Base-by-base conservation (phyloP, 2,329 filamentous ascomycete species). In the Emergomyces africanus region DNA sequence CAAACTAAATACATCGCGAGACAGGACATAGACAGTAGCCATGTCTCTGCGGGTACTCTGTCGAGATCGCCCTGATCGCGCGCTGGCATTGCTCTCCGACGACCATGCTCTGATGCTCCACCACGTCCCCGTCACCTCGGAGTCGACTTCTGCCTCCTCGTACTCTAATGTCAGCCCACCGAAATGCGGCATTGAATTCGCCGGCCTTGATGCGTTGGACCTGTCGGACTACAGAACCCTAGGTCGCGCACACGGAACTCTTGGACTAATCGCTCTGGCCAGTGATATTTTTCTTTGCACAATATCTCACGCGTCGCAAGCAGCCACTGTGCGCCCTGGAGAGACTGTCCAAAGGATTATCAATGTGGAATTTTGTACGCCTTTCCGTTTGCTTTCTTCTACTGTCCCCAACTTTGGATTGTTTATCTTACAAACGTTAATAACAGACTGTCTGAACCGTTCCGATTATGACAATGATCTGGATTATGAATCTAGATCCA, bases 201-300 rank as follows among this genome's bases (percentile, higher is more conserved):
- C 84, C 14, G 79, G 83, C 10, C 73, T 83, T 44, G 80, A 83
- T 41, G 78, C 82, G 51, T 78, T 84, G 59, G 81, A 94, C 63
- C 77, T 95, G 61, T 81, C 78, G 66, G 87, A 90, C 63, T 96
- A 92, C 74, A 84, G 89, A 49, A 80, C 85, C 14, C 76, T 96
- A 61, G 88, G 88, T 53, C 85, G 85, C 18, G 87, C 91, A 39
- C 86, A 90, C 69, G 92, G 92, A 59, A 97, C 91, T 0, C 77
- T 97, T 51, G 92, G 92, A 1, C 77, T 97, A 62, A 92, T 96
- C 66, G 87, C 90, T 0, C 81, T 95, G 62, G 84, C 85, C 63
- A 81, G 84, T 61, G 90, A 96, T 76, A 86, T 96, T 15, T 97
- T 97, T 71, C 78, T 97, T 18, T 94, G 90, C 62, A 87, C 96